These are phyloP conservation scores for Hyphopichia khmerensis DNA, from an alignment of 1,139 yeast genomes.

Conservation along the genomic window DNA sequence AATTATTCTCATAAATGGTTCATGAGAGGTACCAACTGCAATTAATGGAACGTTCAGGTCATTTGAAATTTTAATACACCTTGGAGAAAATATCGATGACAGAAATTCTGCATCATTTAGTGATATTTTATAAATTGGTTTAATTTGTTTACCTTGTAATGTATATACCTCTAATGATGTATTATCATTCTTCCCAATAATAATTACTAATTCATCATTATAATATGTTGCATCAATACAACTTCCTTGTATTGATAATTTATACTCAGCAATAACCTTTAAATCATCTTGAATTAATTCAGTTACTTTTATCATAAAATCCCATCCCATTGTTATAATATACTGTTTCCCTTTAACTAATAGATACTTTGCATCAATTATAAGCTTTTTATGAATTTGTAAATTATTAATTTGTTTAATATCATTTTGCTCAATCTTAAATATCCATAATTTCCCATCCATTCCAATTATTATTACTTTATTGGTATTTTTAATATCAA, in stretches of 20 bases:
- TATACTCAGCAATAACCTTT: conserved; percentile 27
- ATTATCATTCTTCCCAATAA: conserved; percentile 60
- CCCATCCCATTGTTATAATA: conserved; percentile 65
- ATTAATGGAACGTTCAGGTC: conserved; percentile 27
- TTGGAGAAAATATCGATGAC: conserved; percentile 64
- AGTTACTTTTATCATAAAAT: conserved; percentile 44
- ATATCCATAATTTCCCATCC: conserved; percentile 33
- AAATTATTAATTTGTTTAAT: conserved; percentile 7
- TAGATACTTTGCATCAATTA: conserved; percentile 29
- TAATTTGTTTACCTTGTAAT: conserved; percentile 12
- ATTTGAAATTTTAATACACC: conserved; percentile 36
- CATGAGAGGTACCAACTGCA: conserved; percentile 70
- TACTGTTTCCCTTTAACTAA: conserved; percentile 21
- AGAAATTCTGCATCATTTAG: conserved; percentile 75
- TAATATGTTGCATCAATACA: conserved; percentile 39
- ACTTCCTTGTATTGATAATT: conserved; percentile 48
- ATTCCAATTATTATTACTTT: conserved; percentile 34
- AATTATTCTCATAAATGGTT: conserved; percentile 70
- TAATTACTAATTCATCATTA: conserved; percentile 32
- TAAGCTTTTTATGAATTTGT: conserved; percentile 31
- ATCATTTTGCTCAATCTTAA: conserved; percentile 10
- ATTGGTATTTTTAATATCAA: conserved; percentile 13
- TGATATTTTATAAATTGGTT: conserved; percentile 48
- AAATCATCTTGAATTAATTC: conserved; percentile 14
- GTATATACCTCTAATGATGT: conserved; percentile 54